These are phyloP conservation scores for Ilyonectria sp. DNA, from an alignment of 2,329 filamentous ascomycete genomes.

Conservation along the genomic window DNA sequence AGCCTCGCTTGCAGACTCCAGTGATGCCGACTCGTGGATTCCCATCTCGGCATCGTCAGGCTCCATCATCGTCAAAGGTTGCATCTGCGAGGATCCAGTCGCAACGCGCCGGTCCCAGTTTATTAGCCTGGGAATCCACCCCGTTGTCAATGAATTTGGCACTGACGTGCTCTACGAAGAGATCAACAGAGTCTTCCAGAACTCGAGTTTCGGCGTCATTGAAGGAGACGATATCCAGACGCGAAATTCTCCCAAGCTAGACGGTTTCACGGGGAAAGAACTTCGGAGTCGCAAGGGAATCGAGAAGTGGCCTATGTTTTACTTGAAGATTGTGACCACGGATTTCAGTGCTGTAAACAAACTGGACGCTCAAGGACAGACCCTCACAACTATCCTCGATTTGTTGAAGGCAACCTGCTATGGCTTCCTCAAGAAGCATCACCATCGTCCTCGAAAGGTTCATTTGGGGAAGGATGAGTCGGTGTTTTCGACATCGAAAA, in stretches of 20 bases:
- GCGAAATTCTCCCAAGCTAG: constrained; percentile 54
- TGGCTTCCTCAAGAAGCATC: constrained; percentile 82
- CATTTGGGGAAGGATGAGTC: constrained; percentile 42
- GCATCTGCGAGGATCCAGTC: constrained; percentile 78
- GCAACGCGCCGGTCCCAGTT: constrained; percentile 85
- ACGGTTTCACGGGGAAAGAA: constrained; percentile 66
- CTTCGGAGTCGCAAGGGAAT: constrained; percentile 71
- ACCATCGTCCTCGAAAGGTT: constrained; percentile 71
- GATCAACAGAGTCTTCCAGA: constrained; percentile 82
- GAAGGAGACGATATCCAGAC: constrained; percentile 63
- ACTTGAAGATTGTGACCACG: constrained; percentile 73
- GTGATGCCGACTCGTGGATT: constrained; percentile 75
- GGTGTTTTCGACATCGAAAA: constrained; percentile 45
- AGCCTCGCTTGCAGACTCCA: constrained; percentile 71
- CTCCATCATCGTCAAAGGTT: constrained; percentile 75
- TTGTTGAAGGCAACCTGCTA: constrained; percentile 78
- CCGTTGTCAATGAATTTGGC: constrained; percentile 69
- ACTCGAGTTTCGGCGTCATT: constrained; percentile 81
- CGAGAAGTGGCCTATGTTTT: constrained; percentile 92
- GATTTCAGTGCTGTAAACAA: constrained; percentile 55
- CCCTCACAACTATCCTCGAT: constrained; percentile 66
- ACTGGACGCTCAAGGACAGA: constrained; percentile 62
- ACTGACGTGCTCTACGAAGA: constrained; percentile 81
- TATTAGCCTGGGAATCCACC: constrained; percentile 82
- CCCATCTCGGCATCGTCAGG: constrained; percentile 76